Conservation (phyloP, 108 stramenopile species). For the Cyclotella baltica region DNA sequence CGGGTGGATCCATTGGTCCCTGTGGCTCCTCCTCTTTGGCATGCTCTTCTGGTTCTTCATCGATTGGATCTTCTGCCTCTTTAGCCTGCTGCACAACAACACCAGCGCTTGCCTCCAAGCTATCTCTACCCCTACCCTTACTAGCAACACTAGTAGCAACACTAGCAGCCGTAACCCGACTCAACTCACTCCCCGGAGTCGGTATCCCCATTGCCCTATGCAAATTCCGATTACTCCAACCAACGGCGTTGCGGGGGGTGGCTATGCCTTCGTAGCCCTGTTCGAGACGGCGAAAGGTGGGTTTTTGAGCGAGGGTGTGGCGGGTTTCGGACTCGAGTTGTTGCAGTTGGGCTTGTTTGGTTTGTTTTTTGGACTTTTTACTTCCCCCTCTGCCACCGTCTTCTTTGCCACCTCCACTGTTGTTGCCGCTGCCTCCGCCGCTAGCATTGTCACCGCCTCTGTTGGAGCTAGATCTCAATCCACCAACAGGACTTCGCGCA, state of each 20-base stretch:
- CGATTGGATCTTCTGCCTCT: background rate
- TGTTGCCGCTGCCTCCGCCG: background rate
- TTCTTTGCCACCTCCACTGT: too few species aligned
- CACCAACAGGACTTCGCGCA: constrained; percentile 33
- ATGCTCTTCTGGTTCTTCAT: background rate
- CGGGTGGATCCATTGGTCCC: constrained; percentile 39
- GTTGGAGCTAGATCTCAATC: background rate
- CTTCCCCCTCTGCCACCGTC: too few species aligned
- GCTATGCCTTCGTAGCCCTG: background rate
- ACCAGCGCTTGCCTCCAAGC: background rate
- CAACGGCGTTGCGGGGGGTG: constrained; percentile 7
- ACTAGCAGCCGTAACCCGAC: constrained; percentile 37
- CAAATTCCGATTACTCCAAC: constrained; percentile 33
- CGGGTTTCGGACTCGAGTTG: background rate
- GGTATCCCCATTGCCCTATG: constrained; percentile 47
- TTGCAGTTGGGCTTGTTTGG: too few species aligned
- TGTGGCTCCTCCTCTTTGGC: constrained; percentile 1
- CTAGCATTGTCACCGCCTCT: background rate
- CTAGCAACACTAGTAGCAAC: constrained; percentile 12
- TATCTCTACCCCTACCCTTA: too few species aligned
- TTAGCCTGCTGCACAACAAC: background rate
- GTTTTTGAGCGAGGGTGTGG: background rate
- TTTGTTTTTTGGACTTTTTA: too few species aligned
- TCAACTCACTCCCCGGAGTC: constrained; percentile 25
- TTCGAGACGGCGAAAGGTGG: background rate